Conservation (phyloP, 1,284 basidiomycete genomes). For the Boletus semigastroideus region DNA sequence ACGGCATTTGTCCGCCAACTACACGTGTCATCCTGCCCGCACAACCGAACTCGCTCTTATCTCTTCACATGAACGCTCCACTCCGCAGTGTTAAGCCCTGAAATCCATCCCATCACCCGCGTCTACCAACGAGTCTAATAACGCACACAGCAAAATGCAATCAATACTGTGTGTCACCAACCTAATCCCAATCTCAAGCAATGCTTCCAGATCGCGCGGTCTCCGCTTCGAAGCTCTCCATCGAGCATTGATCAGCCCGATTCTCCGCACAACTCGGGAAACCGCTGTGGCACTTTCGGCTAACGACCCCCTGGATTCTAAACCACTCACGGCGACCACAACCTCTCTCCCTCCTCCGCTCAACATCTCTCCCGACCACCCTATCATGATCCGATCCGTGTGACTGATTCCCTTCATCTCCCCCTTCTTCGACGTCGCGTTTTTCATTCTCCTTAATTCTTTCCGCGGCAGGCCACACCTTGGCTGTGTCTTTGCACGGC, state of each 20-base stretch:
- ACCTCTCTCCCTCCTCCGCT: neutral
- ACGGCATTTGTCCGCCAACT: constrained; percentile 12
- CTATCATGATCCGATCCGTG: constrained; percentile 25
- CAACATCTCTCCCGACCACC: neutral
- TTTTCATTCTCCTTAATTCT: constrained; percentile 10
- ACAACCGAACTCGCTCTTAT: constrained; percentile 11
- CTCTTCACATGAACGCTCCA: constrained; percentile 26
- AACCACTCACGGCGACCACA: neutral
- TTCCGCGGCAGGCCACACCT: constrained; percentile 6
- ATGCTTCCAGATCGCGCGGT: constrained; percentile 23
- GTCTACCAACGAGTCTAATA: constrained; percentile 10
- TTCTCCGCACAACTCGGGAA: constrained; percentile 21
- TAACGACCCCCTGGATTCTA: neutral
- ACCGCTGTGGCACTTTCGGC: neutral
- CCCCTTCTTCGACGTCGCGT: constrained; percentile 4
- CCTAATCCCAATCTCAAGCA: constrained; percentile 25
- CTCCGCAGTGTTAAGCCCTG: constrained; percentile 13
- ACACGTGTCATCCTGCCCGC: constrained; percentile 26
- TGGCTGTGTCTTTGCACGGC: constrained; percentile 11
- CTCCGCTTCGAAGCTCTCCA: constrained; percentile 18
- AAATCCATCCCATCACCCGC: constrained; percentile 7
- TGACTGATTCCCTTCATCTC: constrained; percentile 6
- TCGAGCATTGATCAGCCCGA: constrained; percentile 21
- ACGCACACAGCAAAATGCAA: constrained; percentile 16
- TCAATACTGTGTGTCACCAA: constrained; percentile 16